A percentile compares a stretch with the other conserved stretches of the same genome.
Evolutionary conservation across 805 yeast species (phyloP).

Genomic region (Pichia eremophila): DNA sequence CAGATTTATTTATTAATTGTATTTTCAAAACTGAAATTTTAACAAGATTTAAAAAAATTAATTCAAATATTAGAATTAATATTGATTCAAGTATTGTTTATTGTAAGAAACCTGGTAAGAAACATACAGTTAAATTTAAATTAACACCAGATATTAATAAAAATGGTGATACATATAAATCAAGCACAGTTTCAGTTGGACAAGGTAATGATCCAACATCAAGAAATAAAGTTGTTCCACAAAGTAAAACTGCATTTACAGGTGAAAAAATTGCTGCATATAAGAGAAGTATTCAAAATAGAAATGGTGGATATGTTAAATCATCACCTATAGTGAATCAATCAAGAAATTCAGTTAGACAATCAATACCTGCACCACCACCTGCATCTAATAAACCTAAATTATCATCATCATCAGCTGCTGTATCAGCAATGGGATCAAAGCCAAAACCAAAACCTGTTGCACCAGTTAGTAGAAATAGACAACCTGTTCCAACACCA

Average conservation of each 20-base stretch:
- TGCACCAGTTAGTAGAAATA: slow-evolving; percentile 15
- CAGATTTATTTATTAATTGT: slow-evolving; percentile 76
- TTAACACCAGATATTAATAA: slow-evolving; percentile 50
- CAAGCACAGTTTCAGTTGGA: slow-evolving; percentile 74
- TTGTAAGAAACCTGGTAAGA: slow-evolving; percentile 82
- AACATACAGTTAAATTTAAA: slow-evolving; percentile 63
- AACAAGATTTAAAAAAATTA: slow-evolving; percentile 58
- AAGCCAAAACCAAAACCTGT: slow-evolving; percentile 15
- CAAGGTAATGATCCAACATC: slow-evolving; percentile 71
- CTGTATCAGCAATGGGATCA: too few relatives aligned
- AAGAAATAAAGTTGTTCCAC: slow-evolving; percentile 67
- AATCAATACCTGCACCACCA: slow-evolving; percentile 5
- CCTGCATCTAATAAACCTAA: slow-evolving; percentile 7
- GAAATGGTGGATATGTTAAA: neutral
- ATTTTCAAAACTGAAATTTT: slow-evolving; percentile 84
- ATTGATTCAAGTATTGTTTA: slow-evolving; percentile 70
- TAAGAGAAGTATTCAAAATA: slow-evolving; percentile 13
- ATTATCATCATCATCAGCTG: neutral
- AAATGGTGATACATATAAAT: slow-evolving; percentile 61
- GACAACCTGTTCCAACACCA: slow-evolving; percentile 9
- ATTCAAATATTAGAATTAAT: slow-evolving; percentile 47
- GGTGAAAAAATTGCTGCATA: slow-evolving; percentile 21
- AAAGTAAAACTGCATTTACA: slow-evolving; percentile 31
- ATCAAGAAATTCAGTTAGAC: slow-evolving; percentile 13
- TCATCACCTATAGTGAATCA: too few relatives aligned